phyloP scores from a whole-genome alignment of 108 stramenopile genomes.

The Fistulifera pelliculosa region DNA sequence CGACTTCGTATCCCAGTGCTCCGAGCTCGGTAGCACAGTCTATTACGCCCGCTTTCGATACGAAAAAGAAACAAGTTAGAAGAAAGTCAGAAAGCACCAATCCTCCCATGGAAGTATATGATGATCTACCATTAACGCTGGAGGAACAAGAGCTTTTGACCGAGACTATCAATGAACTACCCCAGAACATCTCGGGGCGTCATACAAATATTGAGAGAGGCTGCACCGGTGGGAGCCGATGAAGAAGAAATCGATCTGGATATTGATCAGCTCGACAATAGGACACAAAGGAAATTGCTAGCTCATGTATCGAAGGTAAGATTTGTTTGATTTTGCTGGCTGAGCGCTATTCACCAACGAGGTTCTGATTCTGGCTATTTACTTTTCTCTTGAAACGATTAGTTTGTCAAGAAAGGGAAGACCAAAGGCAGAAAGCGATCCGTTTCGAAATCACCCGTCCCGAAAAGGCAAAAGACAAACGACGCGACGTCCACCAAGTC shows the following conservation, averaged over 20 bases:
- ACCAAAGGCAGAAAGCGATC: conserved; percentile 21
- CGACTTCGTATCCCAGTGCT: background rate
- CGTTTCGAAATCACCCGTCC: conserved; percentile 12
- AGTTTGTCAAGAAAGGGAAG: conserved; percentile 30
- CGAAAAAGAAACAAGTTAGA: conserved; percentile 24
- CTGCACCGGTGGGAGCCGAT: conserved; percentile 58
- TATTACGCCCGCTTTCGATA: conserved; percentile 3
- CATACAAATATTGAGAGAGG: conserved; percentile 78
- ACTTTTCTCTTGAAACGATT: conserved; percentile 1
- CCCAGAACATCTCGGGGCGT: conserved; percentile 54
- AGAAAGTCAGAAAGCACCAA: conserved; percentile 30
- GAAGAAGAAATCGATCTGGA: conserved; percentile 86
- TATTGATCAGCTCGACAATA: conserved; percentile 67
- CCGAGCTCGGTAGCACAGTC: background rate
- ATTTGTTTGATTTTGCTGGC: conserved; percentile 1
- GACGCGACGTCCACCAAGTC: conserved; percentile 36
- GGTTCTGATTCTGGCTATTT: conserved; percentile 7
- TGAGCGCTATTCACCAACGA: background rate
- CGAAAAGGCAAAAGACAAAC: conserved; percentile 28
- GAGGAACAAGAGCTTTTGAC: conserved; percentile 78
- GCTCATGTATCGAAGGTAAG: conserved; percentile 79
- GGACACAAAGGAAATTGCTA: conserved; percentile 70
- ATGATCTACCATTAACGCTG: conserved; percentile 45
- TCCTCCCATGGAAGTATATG: conserved; percentile 24
- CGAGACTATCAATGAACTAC: conserved; percentile 61